Evolutionary conservation across 305 asterid species (phyloP).

Genomic region (Petunia hybrid): DNA sequence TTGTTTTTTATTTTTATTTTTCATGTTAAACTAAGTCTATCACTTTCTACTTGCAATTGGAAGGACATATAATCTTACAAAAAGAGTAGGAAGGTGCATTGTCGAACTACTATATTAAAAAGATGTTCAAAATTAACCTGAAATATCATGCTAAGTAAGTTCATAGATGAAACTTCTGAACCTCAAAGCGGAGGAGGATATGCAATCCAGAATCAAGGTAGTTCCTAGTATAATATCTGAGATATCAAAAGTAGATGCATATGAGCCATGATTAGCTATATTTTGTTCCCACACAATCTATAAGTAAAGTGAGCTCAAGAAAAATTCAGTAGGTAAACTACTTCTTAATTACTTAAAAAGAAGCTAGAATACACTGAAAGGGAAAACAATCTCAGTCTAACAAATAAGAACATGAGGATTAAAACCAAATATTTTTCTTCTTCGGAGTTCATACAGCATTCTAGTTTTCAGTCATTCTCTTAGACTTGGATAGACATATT

Average conservation of each 20-base stretch:
- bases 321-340: background rate
- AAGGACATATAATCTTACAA: too few species aligned
- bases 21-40: too few species aligned
- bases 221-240: too few species aligned
- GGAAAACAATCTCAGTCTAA: background rate
- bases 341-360: background rate
- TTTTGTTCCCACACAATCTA: background rate
- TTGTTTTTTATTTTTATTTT: too few species aligned
- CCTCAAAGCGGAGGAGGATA: too few species aligned
- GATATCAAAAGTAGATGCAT: background rate
- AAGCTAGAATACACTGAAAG: background rate
- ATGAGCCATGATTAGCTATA: background rate
- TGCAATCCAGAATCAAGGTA: too few species aligned
- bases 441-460: slow-evolving; percentile 35
- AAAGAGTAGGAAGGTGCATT: too few species aligned
- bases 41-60: too few species aligned
- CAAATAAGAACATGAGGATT: background rate
- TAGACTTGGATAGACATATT: slow-evolving; percentile 43
- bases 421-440: slow-evolving; percentile 41
- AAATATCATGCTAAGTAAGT: background rate
- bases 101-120: slow-evolving; percentile 43
- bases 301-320: background rate
- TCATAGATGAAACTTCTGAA: slow-evolving; percentile 20
- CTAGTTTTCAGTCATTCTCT: slow-evolving; percentile 26
- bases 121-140: background rate